Percentiles rank a stretch among this genome's conserved stretches.
Conservation (phyloP, 345 rosid species). For the Populus euphratica region DNA sequence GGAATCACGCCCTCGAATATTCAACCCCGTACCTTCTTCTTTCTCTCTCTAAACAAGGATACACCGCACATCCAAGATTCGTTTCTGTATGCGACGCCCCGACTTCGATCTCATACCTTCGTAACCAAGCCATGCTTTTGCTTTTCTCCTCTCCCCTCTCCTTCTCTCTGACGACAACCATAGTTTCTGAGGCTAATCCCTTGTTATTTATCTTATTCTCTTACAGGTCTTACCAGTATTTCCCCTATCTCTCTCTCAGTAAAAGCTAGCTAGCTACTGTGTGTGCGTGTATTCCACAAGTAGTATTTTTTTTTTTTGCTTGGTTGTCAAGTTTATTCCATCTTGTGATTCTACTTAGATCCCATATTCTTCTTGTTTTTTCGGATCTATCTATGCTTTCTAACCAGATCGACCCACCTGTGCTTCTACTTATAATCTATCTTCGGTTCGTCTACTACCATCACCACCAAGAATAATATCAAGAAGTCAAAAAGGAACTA, state of each 20-base stretch:
- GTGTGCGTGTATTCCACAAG: neutral
- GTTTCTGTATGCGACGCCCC: conserved; percentile 73
- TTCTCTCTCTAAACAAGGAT: neutral
- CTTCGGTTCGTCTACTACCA: neutral
- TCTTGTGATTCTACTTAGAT: conserved; percentile 65
- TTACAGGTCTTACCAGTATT: neutral
- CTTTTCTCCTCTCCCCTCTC: neutral
- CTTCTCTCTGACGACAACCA: neutral
- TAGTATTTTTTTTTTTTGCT: neutral
- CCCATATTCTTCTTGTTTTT: conserved; percentile 42
- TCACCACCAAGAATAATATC: neutral
- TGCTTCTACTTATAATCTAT: neutral
- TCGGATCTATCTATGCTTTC: conserved; percentile 49
- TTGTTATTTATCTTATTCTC: neutral
- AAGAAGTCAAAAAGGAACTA: neutral
- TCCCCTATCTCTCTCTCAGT: neutral
- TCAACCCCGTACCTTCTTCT: conserved; percentile 25
- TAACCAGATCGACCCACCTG: neutral
- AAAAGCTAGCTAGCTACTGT: neutral
- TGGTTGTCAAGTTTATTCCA: conserved; percentile 44
- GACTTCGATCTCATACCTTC: conserved; percentile 38
- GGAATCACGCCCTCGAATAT: conserved; percentile 45
- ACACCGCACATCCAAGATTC: conserved; percentile 46
- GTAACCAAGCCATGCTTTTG: neutral
- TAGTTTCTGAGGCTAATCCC: neutral